Evolutionary conservation across 176 grass and related monocot species (phyloP), one percentile per base, ranked within the genome.

Genomic region (Saccharum spontaneum): DNA sequence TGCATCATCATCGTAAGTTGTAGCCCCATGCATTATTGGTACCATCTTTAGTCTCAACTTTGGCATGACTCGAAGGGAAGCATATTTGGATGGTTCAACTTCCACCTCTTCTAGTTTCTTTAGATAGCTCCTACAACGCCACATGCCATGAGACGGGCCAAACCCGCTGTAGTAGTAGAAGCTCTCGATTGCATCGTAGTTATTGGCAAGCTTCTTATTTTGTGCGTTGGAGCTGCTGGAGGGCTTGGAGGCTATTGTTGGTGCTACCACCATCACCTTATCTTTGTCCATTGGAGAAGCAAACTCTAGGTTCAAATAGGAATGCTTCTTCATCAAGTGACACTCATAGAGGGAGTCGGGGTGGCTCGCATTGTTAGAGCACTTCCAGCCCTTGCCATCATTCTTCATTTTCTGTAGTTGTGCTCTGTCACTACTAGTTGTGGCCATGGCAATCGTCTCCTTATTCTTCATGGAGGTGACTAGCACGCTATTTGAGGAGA

Each of bases 331-430:
- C 0, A 39, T 18, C 1, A 68, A 68, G 70, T 86, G 82, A 76
- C 88, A 84, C 11, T 80, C 33, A 34, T 15, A 23, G 12, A 86
- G 71, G 9, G 74, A 60, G 74, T 83, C 48, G 9, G 79, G 75
- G 23, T 7, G 52, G 62, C 40, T 87, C 37, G 67, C 69, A 1
- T 38, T 66, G 20, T 45, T 50, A 4, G 6, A 11, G 75, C 86
- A 88, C 17, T 67, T 46, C 82, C 86, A 88, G 8, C 44, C 33
- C 69, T 71, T 83, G 3, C 85, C 85, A 10, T 87, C 82, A 15
- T 72, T 93, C 77, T 44, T 44, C 43, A 16, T 5, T 3, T 0
- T 30, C 0, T 33, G 1, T 5, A 16, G 11, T 2, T 15, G 24
- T 15, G 12, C 3, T 6, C 14, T 33, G 12, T 65, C 26, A 28